Evolutionary conservation across 257 asterid genomes (phyloP).

Genomic region (Solanum etuberosum): DNA sequence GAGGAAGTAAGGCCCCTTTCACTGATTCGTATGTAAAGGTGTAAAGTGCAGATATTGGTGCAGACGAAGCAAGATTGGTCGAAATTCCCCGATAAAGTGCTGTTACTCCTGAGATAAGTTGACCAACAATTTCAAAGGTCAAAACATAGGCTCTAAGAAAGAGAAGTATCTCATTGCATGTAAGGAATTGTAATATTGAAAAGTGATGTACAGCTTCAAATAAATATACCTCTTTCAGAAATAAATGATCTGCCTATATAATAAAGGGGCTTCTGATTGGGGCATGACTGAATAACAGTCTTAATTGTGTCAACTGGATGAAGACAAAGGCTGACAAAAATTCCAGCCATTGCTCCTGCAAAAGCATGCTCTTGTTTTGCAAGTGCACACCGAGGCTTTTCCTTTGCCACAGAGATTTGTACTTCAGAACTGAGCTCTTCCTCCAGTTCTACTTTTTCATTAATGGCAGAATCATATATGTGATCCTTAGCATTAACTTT

Average conservation of each 20-base stretch:
- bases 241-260: constrained; percentile 52
- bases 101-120: constrained; percentile 39
- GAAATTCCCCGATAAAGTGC: constrained; percentile 95
- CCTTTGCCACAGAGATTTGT: constrained; percentile 19
- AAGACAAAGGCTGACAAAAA: constrained; percentile 77
- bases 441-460: neutral
- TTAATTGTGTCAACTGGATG: constrained; percentile 90
- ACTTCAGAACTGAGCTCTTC: constrained; percentile 14
- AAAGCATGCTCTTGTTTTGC: constrained; percentile 87
- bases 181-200: neutral
- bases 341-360: constrained; percentile 98
- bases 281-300: constrained; percentile 85
- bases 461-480: neutral
- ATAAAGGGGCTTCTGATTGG: constrained; percentile 49
- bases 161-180: neutral
- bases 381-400: constrained; percentile 24
- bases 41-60: constrained; percentile 93
- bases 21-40: constrained; percentile 87
- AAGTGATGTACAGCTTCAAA: neutral
- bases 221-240: constrained; percentile 67
- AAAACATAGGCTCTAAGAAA: neutral
- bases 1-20: constrained; percentile 61
- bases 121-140: constrained; percentile 5
- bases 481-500: neutral
- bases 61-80: constrained; percentile 74